Percentiles rank a stretch among this genome's conserved stretches.
These are phyloP conservation scores for Didymosphaeria variabile DNA, from an alignment of 2,329 filamentous ascomycete genomes.

Conservation along the genomic window DNA sequence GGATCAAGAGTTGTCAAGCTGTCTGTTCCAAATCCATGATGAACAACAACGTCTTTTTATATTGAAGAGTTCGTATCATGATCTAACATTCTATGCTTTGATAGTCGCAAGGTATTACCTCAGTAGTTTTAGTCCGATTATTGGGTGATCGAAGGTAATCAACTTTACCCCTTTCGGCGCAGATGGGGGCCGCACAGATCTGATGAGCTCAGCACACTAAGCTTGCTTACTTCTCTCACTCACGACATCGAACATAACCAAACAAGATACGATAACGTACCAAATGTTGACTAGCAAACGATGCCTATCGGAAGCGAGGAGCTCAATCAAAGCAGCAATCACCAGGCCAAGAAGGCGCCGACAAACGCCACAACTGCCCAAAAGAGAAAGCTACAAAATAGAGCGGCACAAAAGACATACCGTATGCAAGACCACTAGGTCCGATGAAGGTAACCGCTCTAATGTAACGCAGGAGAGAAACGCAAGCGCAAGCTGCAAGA, in stretches of 20 bases:
- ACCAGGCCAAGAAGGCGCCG: not conserved
- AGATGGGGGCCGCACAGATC: not conserved
- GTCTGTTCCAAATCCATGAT: not conserved
- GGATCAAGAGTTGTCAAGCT: not conserved
- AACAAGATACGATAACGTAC: not conserved
- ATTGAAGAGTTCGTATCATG: not conserved
- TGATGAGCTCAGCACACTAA: not conserved
- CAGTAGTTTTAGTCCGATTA: not conserved
- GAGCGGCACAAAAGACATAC: conserved; percentile 7
- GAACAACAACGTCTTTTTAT: not conserved
- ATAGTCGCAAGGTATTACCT: not conserved
- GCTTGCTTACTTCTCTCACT: not conserved
- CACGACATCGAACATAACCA: not conserved
- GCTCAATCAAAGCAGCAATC: not conserved
- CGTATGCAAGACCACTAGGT: not conserved
- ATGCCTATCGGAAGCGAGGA: not conserved
- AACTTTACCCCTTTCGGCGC: conserved; percentile 1
- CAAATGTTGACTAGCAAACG: not conserved
- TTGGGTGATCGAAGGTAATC: not conserved
- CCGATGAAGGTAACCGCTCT: not conserved
- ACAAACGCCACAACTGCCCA: not conserved
- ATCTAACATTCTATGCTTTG: not conserved
- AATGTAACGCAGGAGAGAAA: not conserved
- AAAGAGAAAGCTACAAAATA: conserved; percentile 7
- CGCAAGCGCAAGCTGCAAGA: conserved; percentile 6